Base-by-base conservation (phyloP, 441 rosid genomes). In the Rhodomyrtus psidioides region DNA sequence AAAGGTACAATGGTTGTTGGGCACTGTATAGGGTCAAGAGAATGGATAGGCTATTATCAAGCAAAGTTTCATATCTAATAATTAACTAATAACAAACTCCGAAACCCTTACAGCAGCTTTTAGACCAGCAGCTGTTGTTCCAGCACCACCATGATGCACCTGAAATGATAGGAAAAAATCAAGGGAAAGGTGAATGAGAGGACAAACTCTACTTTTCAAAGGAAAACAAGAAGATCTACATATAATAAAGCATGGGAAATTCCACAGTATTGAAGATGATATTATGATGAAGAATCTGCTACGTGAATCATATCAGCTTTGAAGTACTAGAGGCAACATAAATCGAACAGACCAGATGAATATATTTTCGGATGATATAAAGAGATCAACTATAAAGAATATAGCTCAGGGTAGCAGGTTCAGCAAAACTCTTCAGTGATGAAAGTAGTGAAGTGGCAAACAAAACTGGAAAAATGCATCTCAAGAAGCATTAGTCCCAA, bases 71-170 rank as follows among this genome's bases (percentile, higher is more conserved):
- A 86, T 49, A 55, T 34, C 56, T 81, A 84, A 87, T 19, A 55
- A 85, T 70, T 56, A 65, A 84, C 30, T 26, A 85, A 27, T 17
- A 86, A 81, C n/a, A 84, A 83, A 59, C 12, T 15, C 30, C 56
- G 5, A 82, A 46, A 85, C 9, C 58, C 85, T 91, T 94, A 97
- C 99, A 34, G 98, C 94, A 84, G 99, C 98, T 94, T 90, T 95
- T 85, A 97, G 98, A 89, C 99, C 98, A 75, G 99, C 99, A 90
- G 99, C 99, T 19, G 99, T 95, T 86, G 99, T 97, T 84, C 99
- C 99, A 85, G 99, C 99, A 89, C 99, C 99, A 84, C 99, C 99
- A 83, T 96, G 99, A 92, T 96, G 99, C 90, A 97, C 99, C 99
- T 97, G 88, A 87, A 89, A 91, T 70, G 79, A 70, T 39, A 39